Percentiles rank a stretch among this genome's conserved stretches.
Conservation (phyloP, 768 basidiomycete species). For the Nevesoporus exiguus region DNA sequence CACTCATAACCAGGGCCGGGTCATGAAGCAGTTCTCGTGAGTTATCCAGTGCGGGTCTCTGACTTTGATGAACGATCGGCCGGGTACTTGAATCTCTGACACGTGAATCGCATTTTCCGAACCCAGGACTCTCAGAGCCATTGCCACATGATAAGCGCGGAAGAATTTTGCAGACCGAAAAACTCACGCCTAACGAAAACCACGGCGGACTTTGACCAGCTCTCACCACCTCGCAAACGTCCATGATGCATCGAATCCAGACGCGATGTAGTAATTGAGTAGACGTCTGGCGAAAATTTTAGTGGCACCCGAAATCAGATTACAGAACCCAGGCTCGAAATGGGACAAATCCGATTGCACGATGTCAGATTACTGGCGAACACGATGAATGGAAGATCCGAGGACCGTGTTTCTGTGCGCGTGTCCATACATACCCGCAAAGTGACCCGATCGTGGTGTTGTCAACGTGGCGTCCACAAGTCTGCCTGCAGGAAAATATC, state of each 20-base stretch:
- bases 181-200: conserved; percentile 8
- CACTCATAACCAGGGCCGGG: not conserved
- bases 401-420: conserved; percentile 11
- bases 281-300: not conserved
- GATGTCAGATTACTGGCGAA: conserved; percentile 18
- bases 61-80: not conserved
- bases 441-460: conserved; percentile 2
- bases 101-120: not conserved
- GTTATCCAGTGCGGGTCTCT: not conserved
- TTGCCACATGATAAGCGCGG: not conserved
- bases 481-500: conserved; percentile 23
- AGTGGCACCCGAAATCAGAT: not conserved
- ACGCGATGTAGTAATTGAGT: conserved; percentile 13
- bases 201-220: not conserved
- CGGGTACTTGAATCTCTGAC: not conserved
- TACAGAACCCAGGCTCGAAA: not conserved
- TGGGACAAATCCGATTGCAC: conserved; percentile 6
- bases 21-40: not conserved
- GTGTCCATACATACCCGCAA: conserved; percentile 6
- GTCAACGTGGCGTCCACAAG: conserved; percentile 21
- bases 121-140: not conserved
- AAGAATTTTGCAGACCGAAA: not conserved
- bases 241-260: not conserved
- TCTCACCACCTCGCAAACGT: not conserved
- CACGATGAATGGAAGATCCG: conserved; percentile 25